Evolutionary conservation across 495 filamentous ascomycete genomes (phyloP), one percentile per base, ranked within the genome.

Genomic region (Aspergillus funiculosus): DNA sequence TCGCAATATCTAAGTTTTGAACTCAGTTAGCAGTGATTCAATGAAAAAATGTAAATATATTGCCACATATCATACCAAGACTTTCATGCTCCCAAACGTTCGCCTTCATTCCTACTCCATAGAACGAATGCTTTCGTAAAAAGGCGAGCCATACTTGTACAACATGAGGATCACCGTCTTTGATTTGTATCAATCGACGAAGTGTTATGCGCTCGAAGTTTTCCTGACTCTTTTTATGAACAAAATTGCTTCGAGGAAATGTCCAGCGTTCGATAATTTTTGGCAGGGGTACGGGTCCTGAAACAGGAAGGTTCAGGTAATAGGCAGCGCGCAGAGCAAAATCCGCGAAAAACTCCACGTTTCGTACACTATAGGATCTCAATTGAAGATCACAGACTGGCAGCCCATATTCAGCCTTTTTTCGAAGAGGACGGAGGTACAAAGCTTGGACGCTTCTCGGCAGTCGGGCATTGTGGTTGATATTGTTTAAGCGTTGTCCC

Each of bases 91-190:
- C 85, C 83, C 85, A 98, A 35, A 97, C 76, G 59, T 98, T 96
- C 18, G 94, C 91, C 75, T 98, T 98, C 90, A 98, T 95, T 57
- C 92, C 92, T 19, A 97, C 82, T 6, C 94, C 92, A 60, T 94
- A 86, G 61, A 91, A 95, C 10, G 85, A 81, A 59, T 95, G 82
- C 67, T 92, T 94, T 62, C 81, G 79, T 51, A 98, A 61, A 51
- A 92, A 97, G 9, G 87, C 90, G 32, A 98, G 66, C 92, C 92
- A 98, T 18, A 85, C 58, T 64, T 92, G 82, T 26, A 98, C 89
- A 3, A 77, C 80, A 64, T 95, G 87, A 9, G 88, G 81, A 63
- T 95, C 75, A 5, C 89, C 94, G 65, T 97, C 92, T 57, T 87
- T 82, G 60, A 98, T 89, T 71, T 95, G 89, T 39, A 98, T 88